Evolutionary conservation across 176 grass and related monocot species (phyloP).

Genomic region (Elymus sibiricus): DNA sequence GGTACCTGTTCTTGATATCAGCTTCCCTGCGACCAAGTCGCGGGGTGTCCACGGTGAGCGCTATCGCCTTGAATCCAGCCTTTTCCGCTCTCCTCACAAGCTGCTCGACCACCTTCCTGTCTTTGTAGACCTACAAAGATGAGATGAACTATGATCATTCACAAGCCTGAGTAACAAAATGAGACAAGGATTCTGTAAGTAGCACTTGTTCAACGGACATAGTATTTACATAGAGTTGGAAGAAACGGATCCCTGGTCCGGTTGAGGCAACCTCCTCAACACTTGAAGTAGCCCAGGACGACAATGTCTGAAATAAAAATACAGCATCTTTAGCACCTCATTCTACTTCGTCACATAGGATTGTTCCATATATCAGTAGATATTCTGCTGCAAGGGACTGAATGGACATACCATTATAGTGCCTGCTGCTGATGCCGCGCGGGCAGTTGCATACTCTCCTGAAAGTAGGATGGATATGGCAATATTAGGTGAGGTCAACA

Average conservation of each 20-base stretch:
- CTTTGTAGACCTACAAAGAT: slow-evolving; percentile 79
- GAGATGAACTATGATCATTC: neutral
- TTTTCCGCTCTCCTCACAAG: slow-evolving; percentile 90
- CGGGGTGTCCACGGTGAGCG: slow-evolving; percentile 92
- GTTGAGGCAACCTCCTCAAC: slow-evolving; percentile 98
- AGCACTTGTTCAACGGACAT: neutral
- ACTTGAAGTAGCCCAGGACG: slow-evolving; percentile 98
- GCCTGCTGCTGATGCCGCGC: slow-evolving; percentile 72
- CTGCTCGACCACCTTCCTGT: slow-evolving; percentile 88
- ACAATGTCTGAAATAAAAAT: slow-evolving; percentile 65
- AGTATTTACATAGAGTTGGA: slow-evolving; percentile 82
- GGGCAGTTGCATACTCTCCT: slow-evolving; percentile 91
- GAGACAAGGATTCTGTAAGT: neutral
- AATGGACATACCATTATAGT: slow-evolving; percentile 79
- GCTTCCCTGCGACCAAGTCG: slow-evolving; percentile 92
- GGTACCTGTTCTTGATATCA: slow-evolving; percentile 96
- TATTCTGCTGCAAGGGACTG: neutral
- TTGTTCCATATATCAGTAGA: neutral
- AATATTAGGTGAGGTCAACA: slow-evolving; percentile 9
- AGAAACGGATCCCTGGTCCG: slow-evolving; percentile 95
- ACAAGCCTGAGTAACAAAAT: neutral
- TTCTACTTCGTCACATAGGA: neutral
- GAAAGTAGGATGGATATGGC: slow-evolving; percentile 20
- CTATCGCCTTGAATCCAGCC: slow-evolving; percentile 97
- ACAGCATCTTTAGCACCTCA: neutral